Conservation (phyloP, 1,284 basidiomycete genomes). For the Quambalaria eucalypti region DNA sequence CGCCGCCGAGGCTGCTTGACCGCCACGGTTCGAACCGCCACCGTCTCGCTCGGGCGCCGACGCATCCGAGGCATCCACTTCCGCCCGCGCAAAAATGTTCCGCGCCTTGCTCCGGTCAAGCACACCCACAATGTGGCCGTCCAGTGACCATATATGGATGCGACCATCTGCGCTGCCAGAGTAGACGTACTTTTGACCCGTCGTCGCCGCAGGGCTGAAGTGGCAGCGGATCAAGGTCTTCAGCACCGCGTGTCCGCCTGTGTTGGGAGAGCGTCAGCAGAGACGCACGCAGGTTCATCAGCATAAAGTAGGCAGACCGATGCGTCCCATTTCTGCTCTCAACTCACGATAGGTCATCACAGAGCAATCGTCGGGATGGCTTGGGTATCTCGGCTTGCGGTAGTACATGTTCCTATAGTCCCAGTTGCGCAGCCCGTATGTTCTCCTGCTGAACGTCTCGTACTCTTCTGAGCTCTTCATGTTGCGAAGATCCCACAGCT, state of each 20-base stretch:
- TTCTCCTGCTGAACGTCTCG: conserved; percentile 35
- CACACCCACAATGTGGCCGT: conserved; percentile 72
- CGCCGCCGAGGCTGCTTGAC: not conserved
- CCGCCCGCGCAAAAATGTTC: not conserved
- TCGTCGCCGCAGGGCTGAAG: conserved; percentile 84
- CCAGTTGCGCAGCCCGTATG: conserved; percentile 61
- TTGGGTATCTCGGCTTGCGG: conserved; percentile 53
- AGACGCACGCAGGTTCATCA: too few relatives aligned
- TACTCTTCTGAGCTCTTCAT: conserved; percentile 71
- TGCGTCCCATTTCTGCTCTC: too few relatives aligned
- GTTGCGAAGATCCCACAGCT: conserved; percentile 88
- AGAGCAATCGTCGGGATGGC: conserved; percentile 74
- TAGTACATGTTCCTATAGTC: conserved; percentile 64
- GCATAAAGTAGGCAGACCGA: too few relatives aligned
- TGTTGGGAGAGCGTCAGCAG: too few relatives aligned
- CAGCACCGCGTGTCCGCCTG: conserved; percentile 87
- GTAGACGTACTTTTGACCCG: conserved; percentile 85
- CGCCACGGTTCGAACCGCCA: not conserved
- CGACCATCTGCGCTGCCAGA: conserved; percentile 73
- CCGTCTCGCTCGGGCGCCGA: conserved; percentile 12
- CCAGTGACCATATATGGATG: conserved; percentile 80
- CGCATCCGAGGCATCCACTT: conserved; percentile 18
- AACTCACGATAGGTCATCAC: conserved; percentile 84
- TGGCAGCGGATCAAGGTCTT: conserved; percentile 89
- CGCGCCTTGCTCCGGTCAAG: conserved; percentile 69